Evolutionary conservation across 192 early-diverging fungal genomes (phyloP), one percentile per base, ranked within the genome.

Genomic region (Backusella tarrabulga): DNA sequence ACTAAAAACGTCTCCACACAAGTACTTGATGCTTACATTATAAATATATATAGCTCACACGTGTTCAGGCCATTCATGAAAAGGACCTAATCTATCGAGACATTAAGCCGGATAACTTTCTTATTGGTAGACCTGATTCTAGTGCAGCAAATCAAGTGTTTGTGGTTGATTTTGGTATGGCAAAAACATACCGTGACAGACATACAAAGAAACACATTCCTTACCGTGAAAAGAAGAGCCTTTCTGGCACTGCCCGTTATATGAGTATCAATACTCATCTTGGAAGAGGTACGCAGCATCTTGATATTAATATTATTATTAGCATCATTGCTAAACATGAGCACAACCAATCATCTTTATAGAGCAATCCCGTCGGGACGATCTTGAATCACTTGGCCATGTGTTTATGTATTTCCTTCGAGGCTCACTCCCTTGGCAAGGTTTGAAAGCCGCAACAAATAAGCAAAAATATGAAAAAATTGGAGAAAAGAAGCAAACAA

Each of bases 401-500:
- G 97, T 99, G 11, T 96, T 99, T 77, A 94, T 99, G 90, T 99
- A 99, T 87, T 97, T 99, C 83, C 85, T 99, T 83, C 89, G 95
- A 72, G 95, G 96, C 9, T 89, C 88, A 17, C 86, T 99, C 50
- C 97, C 97, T 26, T 99, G 97, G 97, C 97, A 99, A 84, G 96
- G 97, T 12, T 84, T 99, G 35, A 97, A 97, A 87, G 97, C 97
- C 5, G 93, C 92, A 32, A 96, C 94, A 74, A 97, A 99, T 90
- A 96, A 97, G 81, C 96, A 99, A 91, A 99, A 99, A 81, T 97
- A 97, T 84, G 96, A 99, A 84, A 95, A 96, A 83, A 99, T 99
- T 86, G 97, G 96, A 44, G 96, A 97, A 81, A 95, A 95, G 85
- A 99, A 99, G 85, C 96, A 96, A 77, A 89, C 91, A 42, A 94